phyloP scores from a whole-genome alignment of 1,284 basidiomycete genomes.

The Neonothopanus nambi region DNA sequence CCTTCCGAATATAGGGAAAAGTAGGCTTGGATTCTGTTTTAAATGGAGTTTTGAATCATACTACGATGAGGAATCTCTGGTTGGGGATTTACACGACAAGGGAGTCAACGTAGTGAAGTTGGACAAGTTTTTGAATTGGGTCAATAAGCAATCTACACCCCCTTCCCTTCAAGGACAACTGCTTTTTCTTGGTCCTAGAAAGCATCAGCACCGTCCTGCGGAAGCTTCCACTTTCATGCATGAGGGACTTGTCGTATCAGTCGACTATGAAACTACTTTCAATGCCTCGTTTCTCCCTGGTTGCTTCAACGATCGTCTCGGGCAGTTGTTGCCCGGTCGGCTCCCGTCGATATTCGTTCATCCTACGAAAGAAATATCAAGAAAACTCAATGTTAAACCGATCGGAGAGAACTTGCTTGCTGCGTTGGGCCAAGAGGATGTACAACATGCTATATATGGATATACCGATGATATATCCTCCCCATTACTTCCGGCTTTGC shows the following conservation, averaged over 20 bases:
- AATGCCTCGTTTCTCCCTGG: constrained; percentile 4
- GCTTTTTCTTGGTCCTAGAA: background rate
- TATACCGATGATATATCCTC: background rate
- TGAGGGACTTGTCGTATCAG: too few species aligned
- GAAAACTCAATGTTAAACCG: background rate
- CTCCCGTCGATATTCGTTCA: background rate
- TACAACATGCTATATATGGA: background rate
- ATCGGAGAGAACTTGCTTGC: constrained; percentile 6
- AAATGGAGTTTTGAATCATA: constrained; percentile 44
- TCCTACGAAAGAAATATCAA: background rate
- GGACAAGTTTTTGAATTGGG: constrained; percentile 6
- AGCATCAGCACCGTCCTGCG: background rate
- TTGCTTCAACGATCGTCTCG: constrained; percentile 4
- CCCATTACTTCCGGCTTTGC: too few species aligned
- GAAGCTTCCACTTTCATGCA: background rate
- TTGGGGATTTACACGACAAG: constrained; percentile 13
- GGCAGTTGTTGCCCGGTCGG: background rate
- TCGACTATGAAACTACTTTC: background rate
- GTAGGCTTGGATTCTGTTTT: constrained; percentile 47
- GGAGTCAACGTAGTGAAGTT: background rate
- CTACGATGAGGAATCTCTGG: constrained; percentile 39
- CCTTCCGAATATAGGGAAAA: constrained; percentile 52
- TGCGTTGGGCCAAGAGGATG: background rate
- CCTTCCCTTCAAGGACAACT: constrained; percentile 2
- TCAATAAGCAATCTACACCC: background rate